These are phyloP conservation scores for Psilocybe sp. DNA, from an alignment of 768 basidiomycete species.

Conservation along the genomic window DNA sequence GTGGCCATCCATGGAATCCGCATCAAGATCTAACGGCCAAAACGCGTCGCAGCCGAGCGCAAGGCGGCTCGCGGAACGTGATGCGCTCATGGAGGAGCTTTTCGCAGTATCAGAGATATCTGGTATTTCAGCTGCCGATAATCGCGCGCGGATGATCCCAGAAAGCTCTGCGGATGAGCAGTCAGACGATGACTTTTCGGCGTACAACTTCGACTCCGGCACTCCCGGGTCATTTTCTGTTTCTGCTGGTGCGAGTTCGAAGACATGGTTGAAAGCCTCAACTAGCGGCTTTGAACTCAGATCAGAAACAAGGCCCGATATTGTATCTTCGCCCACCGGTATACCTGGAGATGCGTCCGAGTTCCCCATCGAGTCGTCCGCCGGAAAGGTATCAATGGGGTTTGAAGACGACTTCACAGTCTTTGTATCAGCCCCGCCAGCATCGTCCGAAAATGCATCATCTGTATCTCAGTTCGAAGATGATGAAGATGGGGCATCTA, in stretches of 20 bases:
- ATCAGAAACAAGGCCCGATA: not conserved
- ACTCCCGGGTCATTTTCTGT: too few species aligned
- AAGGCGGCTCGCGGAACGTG: conserved; percentile 10
- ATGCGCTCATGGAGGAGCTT: conserved; percentile 17
- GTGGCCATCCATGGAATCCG: conserved; percentile 76
- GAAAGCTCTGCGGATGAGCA: conserved; percentile 4
- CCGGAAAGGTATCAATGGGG: conserved; percentile 24
- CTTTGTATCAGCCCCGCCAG: conserved; percentile 59
- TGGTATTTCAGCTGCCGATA: conserved; percentile 5
- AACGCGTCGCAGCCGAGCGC: not conserved
- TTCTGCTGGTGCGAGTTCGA: too few species aligned
- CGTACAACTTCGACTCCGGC: conserved; percentile 4
- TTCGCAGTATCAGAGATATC: conserved; percentile 11
- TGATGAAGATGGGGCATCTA: not conserved
- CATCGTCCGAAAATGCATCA: not conserved
- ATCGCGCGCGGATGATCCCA: not conserved
- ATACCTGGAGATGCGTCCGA: not conserved
- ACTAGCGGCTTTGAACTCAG: too few species aligned
- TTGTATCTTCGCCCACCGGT: not conserved
- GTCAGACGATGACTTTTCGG: conserved; percentile 3
- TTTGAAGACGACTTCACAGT: conserved; percentile 84
- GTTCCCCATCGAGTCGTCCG: not conserved
- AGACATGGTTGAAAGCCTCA: too few species aligned
- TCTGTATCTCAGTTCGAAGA: not conserved
- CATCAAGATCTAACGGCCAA: not conserved